These are phyloP conservation scores for Annulohypoxylon moriforme DNA, from an alignment of 495 filamentous ascomycete genomes.

Conservation along the genomic window DNA sequence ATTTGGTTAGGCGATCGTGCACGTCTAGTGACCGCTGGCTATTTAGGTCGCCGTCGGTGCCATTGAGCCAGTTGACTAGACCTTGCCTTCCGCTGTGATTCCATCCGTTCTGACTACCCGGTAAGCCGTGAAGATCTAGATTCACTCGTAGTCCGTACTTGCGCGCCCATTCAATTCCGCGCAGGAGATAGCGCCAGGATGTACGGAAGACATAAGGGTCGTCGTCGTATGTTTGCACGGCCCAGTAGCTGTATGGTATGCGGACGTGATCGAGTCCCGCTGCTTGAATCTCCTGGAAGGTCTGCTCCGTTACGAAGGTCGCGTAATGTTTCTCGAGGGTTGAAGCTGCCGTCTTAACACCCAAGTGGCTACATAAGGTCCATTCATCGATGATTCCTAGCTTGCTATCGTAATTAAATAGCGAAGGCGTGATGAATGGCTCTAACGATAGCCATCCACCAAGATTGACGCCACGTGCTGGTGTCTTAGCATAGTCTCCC, in stretches of 20 bases:
- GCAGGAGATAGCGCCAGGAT: slow-evolving; percentile 93
- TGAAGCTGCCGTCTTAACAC: slow-evolving; percentile 65
- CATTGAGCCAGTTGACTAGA: slow-evolving; percentile 79
- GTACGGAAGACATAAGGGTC: slow-evolving; percentile 91
- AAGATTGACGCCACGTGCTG: slow-evolving; percentile 90
- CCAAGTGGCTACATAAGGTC: slow-evolving; percentile 78
- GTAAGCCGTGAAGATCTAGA: slow-evolving; percentile 88
- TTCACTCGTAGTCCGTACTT: slow-evolving; percentile 94
- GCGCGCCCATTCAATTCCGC: slow-evolving; percentile 92
- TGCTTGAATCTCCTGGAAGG: slow-evolving; percentile 83
- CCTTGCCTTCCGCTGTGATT: slow-evolving; percentile 86
- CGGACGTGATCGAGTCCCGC: slow-evolving; percentile 97
- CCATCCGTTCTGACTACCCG: slow-evolving; percentile 90
- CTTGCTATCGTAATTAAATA: slow-evolving; percentile 77
- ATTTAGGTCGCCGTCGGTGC: slow-evolving; percentile 74
- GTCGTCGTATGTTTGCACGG: slow-evolving; percentile 81
- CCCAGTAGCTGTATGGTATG: slow-evolving; percentile 97
- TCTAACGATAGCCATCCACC: slow-evolving; percentile 96
- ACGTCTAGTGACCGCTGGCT: slow-evolving; percentile 81
- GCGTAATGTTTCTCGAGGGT: slow-evolving; percentile 92
- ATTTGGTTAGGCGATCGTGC: slow-evolving; percentile 80
- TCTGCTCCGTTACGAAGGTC: slow-evolving; percentile 82
- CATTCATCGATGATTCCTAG: slow-evolving; percentile 87
- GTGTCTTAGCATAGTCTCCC: slow-evolving; percentile 78
- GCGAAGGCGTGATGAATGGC: slow-evolving; percentile 92